These are phyloP conservation scores for Oryza brachyantha DNA, from an alignment of 176 grass and related monocot species.

Conservation along the genomic window DNA sequence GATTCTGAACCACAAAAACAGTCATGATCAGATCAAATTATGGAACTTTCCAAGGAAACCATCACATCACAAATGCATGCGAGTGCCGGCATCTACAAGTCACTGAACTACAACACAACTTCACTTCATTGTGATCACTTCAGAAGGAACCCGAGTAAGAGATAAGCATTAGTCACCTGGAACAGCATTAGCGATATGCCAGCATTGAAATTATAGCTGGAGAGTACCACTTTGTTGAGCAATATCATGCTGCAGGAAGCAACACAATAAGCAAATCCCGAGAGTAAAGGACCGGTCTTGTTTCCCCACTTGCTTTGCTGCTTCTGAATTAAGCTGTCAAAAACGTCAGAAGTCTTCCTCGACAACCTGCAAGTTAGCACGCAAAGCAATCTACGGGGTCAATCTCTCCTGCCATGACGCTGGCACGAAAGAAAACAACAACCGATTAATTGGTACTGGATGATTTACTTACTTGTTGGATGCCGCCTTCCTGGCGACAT, in stretches of 20 bases:
- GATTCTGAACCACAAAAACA: slow-evolving; percentile 57
- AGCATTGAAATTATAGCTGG: slow-evolving; percentile 66
- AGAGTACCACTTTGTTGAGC: slow-evolving; percentile 89
- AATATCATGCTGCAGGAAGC: slow-evolving; percentile 95
- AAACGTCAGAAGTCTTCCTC: slow-evolving; percentile 57
- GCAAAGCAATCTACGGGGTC: not conserved
- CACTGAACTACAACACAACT: not conserved
- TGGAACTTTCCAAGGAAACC: not conserved
- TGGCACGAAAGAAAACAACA: not conserved
- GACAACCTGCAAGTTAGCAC: slow-evolving; percentile 34
- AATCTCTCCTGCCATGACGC: not conserved
- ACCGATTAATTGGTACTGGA: not conserved
- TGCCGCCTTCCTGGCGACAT: slow-evolving; percentile 51
- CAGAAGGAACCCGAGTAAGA: not conserved
- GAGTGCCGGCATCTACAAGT: not conserved
- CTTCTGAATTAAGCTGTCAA: slow-evolving; percentile 56
- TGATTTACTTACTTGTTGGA: slow-evolving; percentile 51
- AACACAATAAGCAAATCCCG: slow-evolving; percentile 69
- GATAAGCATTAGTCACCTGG: slow-evolving; percentile 45
- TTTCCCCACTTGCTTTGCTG: slow-evolving; percentile 48
- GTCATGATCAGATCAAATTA: slow-evolving; percentile 8
- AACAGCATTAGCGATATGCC: slow-evolving; percentile 78
- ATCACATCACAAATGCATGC: not conserved
- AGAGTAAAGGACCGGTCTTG: slow-evolving; percentile 52
- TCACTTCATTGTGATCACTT: not conserved